Evolutionary conservation across 2,329 filamentous ascomycete species (phyloP).

Genomic region (Rutstroemia sydowiana): DNA sequence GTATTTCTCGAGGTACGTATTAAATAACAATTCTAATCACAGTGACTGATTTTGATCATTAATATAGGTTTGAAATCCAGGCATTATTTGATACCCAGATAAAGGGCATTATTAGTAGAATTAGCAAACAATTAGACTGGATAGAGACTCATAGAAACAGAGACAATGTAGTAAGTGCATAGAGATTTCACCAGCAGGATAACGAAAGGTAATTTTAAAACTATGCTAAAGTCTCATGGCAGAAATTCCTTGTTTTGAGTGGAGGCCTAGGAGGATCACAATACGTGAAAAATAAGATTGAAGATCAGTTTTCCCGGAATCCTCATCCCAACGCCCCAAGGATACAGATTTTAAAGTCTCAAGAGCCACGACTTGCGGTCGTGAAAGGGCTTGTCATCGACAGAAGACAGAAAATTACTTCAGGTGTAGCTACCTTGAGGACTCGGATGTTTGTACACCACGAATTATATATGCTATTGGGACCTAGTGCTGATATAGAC

Average conservation of each 20-base stretch:
- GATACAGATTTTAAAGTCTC: constrained; percentile 36
- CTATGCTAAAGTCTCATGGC: background rate
- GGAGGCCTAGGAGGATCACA: constrained; percentile 40
- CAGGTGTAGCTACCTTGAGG: constrained; percentile 36
- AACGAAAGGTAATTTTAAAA: too few species aligned
- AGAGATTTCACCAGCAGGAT: background rate
- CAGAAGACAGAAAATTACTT: constrained; percentile 40
- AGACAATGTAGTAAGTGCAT: constrained; percentile 6
- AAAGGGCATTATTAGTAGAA: constrained; percentile 5
- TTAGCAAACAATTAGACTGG: constrained; percentile 34
- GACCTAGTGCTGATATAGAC: background rate
- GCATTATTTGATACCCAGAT: constrained; percentile 1
- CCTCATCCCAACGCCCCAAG: constrained; percentile 32
- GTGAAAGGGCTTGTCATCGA: constrained; percentile 46
- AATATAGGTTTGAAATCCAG: background rate
- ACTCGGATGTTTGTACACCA: constrained; percentile 26
- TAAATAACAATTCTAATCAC: background rate
- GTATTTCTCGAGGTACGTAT: background rate
- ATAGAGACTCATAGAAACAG: constrained; percentile 5
- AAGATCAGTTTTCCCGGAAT: constrained; percentile 31
- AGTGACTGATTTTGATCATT: background rate
- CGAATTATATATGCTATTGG: background rate
- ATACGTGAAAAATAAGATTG: constrained; percentile 38
- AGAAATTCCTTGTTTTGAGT: constrained; percentile 39
- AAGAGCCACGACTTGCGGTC: constrained; percentile 48